Conservation (phyloP, 306 rosid species). For the Cucurbita ficifolia region DNA sequence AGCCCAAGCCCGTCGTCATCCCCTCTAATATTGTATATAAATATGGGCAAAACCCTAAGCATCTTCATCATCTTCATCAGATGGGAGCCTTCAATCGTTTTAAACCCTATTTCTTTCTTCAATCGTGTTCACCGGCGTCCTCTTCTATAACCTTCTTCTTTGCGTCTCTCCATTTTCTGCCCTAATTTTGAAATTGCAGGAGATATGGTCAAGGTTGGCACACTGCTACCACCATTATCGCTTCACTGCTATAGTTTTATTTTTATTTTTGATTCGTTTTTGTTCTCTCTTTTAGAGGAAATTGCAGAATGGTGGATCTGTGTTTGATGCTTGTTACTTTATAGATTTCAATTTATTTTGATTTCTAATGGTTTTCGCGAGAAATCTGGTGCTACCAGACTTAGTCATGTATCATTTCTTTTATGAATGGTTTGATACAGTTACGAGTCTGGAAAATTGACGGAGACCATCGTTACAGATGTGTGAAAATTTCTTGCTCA, state of each 20-base stretch:
- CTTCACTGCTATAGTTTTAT: no score
- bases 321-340: background rate
- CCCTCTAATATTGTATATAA: background rate
- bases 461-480: conserved; percentile 31
- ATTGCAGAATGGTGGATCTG: background rate
- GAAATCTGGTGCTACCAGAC: conserved; percentile 15
- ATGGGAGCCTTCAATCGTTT: background rate
- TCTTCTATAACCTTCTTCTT: background rate
- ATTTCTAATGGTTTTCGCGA: background rate
- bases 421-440: conserved; percentile 4
- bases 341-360: background rate
- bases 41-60: background rate
- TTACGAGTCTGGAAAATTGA: conserved; percentile 24
- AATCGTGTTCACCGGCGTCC: background rate
- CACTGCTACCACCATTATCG: no score
- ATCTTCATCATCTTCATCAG: no score
- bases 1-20: background rate
- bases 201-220: conserved; percentile 5
- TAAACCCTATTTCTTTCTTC: background rate
- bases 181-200: conserved; percentile 13
- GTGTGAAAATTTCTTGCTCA: conserved; percentile 14
- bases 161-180: background rate
- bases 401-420: conserved; percentile 38
- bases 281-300: no score
- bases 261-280: no score